phyloP scores from a whole-genome alignment of 2,329 filamentous ascomycete species.

The Emergomyces orientalis region DNA sequence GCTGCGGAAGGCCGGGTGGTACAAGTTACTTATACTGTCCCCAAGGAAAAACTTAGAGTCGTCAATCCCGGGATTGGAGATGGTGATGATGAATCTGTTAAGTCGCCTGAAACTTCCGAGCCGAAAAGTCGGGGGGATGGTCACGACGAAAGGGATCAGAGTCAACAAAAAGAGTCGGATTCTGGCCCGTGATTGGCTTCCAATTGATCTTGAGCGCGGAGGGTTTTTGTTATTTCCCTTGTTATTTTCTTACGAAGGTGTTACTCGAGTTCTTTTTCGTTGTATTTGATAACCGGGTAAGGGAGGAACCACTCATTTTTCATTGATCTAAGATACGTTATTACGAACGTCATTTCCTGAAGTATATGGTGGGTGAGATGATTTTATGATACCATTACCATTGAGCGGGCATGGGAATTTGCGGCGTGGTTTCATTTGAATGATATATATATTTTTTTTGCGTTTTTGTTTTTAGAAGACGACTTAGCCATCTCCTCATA shows the following conservation, averaged over 20 bases:
- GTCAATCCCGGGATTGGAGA: constrained; percentile 60
- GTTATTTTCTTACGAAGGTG: neutral
- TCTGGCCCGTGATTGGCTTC: neutral
- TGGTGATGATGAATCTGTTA: constrained; percentile 19
- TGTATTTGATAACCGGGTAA: neutral
- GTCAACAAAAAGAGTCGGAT: neutral
- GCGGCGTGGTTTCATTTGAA: neutral
- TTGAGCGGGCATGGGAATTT: neutral
- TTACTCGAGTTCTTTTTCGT: neutral
- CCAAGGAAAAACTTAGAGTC: constrained; percentile 74
- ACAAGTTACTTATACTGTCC: constrained; percentile 88
- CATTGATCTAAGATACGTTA: neutral
- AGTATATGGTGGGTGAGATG: neutral
- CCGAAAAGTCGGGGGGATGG: neutral
- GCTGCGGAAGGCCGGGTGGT: constrained; percentile 63
- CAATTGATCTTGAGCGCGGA: neutral
- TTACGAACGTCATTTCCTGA: neutral
- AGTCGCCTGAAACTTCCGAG: constrained; percentile 6
- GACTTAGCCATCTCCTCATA: neutral
- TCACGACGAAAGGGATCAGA: neutral
- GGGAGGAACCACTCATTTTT: neutral
- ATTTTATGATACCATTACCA: constrained; percentile 1
- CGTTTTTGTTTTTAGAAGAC: neutral
- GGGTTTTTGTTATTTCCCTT: neutral
- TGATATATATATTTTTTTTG: neutral